A percentile compares a stretch with the other conserved stretches of the same genome.
These are phyloP conservation scores for Phylloporus sp. DNA, from an alignment of 1,284 basidiomycete species.

Conservation along the genomic window DNA sequence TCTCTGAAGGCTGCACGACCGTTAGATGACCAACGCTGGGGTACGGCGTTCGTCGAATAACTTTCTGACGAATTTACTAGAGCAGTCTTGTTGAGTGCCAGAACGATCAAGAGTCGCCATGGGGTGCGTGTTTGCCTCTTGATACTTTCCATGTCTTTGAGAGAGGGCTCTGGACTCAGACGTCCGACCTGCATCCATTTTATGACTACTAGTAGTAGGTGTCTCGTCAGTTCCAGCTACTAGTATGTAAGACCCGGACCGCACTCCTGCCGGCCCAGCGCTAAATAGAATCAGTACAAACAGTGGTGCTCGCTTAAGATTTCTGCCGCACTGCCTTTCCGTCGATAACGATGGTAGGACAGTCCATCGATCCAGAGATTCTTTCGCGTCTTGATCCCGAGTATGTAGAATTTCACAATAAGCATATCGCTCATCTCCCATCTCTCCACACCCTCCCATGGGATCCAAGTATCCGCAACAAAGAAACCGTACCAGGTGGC, in stretches of 20 bases:
- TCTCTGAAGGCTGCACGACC: slow-evolving; percentile 70
- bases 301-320: slow-evolving; percentile 22
- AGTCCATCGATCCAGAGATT: slow-evolving; percentile 47
- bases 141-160: slow-evolving; percentile 26
- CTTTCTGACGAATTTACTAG: slow-evolving; percentile 67
- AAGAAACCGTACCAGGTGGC: slow-evolving; percentile 45
- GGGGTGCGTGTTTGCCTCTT: slow-evolving; percentile 58
- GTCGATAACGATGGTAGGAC: slow-evolving; percentile 20
- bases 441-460: slow-evolving; percentile 47
- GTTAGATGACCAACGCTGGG: slow-evolving; percentile 71
- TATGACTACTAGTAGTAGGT: too few relatives aligned
- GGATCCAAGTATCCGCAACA: slow-evolving; percentile 47
- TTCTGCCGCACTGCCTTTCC: too few relatives aligned
- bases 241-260: slow-evolving; percentile 7
- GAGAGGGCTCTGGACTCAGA: background rate
- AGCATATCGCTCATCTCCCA: slow-evolving; percentile 40
- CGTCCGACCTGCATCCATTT: background rate
- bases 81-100: slow-evolving; percentile 56
- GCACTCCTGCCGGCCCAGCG: background rate
- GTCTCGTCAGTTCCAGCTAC: too few relatives aligned
- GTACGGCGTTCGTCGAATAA: slow-evolving; percentile 67
- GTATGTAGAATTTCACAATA: slow-evolving; percentile 51
- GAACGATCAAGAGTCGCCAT: slow-evolving; percentile 44
- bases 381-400: slow-evolving; percentile 51
- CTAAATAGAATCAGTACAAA: background rate